A percentile compares a stretch with the other conserved stretches of the same genome.
Evolutionary conservation across 352 stramenopile genomes (phyloP).

Genomic region (Pythium aquatile): DNA sequence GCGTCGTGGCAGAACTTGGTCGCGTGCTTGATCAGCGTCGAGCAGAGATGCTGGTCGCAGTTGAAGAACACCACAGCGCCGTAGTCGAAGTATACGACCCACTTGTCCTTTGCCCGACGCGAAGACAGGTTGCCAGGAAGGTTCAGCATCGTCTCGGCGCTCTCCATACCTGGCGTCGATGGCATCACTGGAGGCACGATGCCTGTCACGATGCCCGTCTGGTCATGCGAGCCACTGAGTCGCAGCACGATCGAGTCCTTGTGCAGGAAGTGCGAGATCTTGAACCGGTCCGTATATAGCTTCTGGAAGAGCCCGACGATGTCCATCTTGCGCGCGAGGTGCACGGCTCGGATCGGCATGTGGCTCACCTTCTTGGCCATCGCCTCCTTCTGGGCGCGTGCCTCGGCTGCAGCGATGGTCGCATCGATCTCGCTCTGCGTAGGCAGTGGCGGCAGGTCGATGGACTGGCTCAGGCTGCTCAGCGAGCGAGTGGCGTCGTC

Average conservation of each 20-base stretch:
- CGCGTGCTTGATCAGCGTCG: slow-evolving; percentile 72
- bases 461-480: slow-evolving; percentile 25
- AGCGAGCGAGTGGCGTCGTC: slow-evolving; percentile 7
- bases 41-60: slow-evolving; percentile 75
- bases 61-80: slow-evolving; percentile 93
- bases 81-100: slow-evolving; percentile 92
- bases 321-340: slow-evolving; percentile 85
- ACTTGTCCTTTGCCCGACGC: slow-evolving; percentile 87
- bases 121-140: slow-evolving; percentile 58
- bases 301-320: slow-evolving; percentile 85
- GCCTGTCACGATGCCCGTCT: slow-evolving; percentile 41
- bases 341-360: slow-evolving; percentile 81
- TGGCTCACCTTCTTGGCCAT: slow-evolving; percentile 60
- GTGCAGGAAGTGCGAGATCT: slow-evolving; percentile 77
- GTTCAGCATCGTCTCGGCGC: slow-evolving; percentile 36
- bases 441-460: slow-evolving; percentile 50
- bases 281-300: slow-evolving; percentile 83
- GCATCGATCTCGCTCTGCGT: slow-evolving; percentile 64
- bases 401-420: slow-evolving; percentile 66
- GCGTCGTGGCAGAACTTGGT: slow-evolving; percentile 74
- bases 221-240: slow-evolving; percentile 41
- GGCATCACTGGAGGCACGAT: slow-evolving; percentile 18
- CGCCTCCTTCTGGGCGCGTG: slow-evolving; percentile 38
- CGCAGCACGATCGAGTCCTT: slow-evolving; percentile 80
- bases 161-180: background rate